These are phyloP conservation scores for Simplicillium sp. DNA, from an alignment of 2,329 filamentous ascomycete species.

Conservation along the genomic window DNA sequence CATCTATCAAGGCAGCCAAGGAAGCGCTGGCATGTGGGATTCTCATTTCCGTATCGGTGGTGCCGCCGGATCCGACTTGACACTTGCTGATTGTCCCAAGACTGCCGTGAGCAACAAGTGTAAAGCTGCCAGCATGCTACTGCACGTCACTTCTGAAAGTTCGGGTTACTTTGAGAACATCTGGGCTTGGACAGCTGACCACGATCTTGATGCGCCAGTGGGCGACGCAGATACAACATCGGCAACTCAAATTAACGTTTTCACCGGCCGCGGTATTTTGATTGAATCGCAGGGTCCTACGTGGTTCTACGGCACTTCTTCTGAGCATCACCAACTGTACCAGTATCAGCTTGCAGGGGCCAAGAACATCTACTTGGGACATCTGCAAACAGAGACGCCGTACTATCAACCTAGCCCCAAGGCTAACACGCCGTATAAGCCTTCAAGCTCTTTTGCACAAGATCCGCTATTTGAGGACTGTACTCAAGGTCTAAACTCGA, in stretches of 20 bases:
- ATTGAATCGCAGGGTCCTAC: constrained; percentile 19
- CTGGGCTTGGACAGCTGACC: constrained; percentile 61
- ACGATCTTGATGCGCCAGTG: constrained; percentile 28
- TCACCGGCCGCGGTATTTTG: constrained; percentile 24
- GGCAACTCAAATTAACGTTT: constrained; percentile 21
- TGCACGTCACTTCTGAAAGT: constrained; percentile 30
- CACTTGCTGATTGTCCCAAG: constrained; percentile 50
- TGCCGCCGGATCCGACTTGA: constrained; percentile 50
- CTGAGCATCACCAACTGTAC: constrained; percentile 40
- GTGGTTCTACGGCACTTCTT: constrained; percentile 39
- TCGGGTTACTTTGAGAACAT: constrained; percentile 37
- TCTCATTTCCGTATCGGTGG: constrained; percentile 13
- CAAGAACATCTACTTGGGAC: constrained; percentile 37
- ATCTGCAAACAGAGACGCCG: constrained; percentile 46
- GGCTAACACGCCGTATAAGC: constrained; percentile 32
- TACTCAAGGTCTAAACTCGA: constrained; percentile 17
- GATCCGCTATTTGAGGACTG: constrained; percentile 9
- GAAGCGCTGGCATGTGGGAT: constrained; percentile 22
- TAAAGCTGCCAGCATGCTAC: constrained; percentile 44
- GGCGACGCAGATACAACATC: no score
- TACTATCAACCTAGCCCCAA: constrained; percentile 45
- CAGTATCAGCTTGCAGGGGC: constrained; percentile 41
- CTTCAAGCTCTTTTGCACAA: constrained; percentile 3
- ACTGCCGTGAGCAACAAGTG: constrained; percentile 41
- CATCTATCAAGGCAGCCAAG: constrained; percentile 39